A percentile compares a stretch with the other conserved stretches of the same genome.
Evolutionary conservation across 2,329 filamentous ascomycete species (phyloP).

Genomic region (Pezicula radicicola): DNA sequence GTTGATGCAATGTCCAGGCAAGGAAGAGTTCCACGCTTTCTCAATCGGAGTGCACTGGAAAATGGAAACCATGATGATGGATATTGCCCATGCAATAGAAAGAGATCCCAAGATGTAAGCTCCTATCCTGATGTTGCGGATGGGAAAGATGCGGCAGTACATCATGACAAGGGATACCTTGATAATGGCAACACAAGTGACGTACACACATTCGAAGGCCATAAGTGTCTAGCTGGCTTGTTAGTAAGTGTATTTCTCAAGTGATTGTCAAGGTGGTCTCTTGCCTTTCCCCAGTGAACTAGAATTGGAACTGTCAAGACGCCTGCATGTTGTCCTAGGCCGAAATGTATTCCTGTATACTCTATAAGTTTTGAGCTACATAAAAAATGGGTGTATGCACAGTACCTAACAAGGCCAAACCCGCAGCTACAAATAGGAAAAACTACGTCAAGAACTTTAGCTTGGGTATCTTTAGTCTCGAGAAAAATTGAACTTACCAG

Average conservation of each 20-base stretch:
- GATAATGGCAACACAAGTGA: constrained; percentile 23
- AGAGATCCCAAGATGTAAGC: constrained; percentile 23
- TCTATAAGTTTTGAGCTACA: not conserved
- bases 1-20: constrained; percentile 36
- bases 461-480: not conserved
- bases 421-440: not conserved
- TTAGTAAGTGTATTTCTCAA: not conserved
- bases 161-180: constrained; percentile 32
- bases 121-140: constrained; percentile 11
- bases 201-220: constrained; percentile 25
- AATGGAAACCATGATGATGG: constrained; percentile 30
- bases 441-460: not conserved
- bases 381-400: not conserved
- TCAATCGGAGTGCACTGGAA: constrained; percentile 38
- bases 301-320: not conserved
- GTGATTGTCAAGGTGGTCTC: too few relatives aligned
- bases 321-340: not conserved
- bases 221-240: constrained; percentile 12
- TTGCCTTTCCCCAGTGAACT: not conserved
- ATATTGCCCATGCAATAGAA: constrained; percentile 25
- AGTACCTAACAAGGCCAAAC: not conserved
- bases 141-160: constrained; percentile 31
- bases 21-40: constrained; percentile 31
- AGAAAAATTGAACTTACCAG: not conserved
- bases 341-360: not conserved